These are phyloP conservation scores for Verticillium dahliae DNA, from an alignment of 2,329 filamentous ascomycete species.

Conservation along the genomic window DNA sequence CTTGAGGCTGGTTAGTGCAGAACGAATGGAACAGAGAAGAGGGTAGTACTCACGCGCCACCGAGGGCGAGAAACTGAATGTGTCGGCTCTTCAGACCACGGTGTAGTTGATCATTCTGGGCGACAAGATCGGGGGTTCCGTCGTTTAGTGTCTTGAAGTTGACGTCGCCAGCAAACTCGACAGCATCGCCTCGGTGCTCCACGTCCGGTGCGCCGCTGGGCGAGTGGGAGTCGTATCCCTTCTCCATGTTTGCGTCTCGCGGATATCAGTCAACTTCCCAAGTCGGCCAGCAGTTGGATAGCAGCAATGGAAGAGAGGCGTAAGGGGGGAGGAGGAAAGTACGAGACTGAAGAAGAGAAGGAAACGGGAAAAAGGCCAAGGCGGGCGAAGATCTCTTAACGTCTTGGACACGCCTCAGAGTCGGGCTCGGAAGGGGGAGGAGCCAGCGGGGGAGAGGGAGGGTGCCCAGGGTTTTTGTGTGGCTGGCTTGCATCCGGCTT, in stretches of 20 bases:
- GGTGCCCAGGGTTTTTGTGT: not conserved
- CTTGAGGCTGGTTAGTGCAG: constrained; percentile 14
- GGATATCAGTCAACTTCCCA: too few relatives aligned
- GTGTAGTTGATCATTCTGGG: constrained; percentile 38
- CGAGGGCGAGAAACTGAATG: constrained; percentile 54
- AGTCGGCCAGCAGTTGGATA: not conserved
- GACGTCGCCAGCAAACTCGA: constrained; percentile 8
- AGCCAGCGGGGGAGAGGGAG: not conserved
- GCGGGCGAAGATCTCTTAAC: not conserved
- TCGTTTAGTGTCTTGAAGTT: constrained; percentile 14
- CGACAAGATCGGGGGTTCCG: constrained; percentile 25
- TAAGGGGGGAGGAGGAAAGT: not conserved
- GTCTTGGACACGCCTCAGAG: not conserved
- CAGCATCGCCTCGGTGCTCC: constrained; percentile 15
- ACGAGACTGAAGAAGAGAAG: not conserved
- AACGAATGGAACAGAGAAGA: not conserved
- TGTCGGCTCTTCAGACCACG: constrained; percentile 54
- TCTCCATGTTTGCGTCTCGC: not conserved
- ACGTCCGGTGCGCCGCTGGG: constrained; percentile 4
- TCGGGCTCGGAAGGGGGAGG: too few relatives aligned
- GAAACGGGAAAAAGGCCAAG: not conserved
- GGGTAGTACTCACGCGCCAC: constrained; percentile 28
- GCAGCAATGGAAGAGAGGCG: not conserved
- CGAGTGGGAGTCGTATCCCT: not conserved
- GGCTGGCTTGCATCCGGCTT: not conserved